Conservation (phyloP, 805 yeast species). For the Metschnikowia cubensis region DNA sequence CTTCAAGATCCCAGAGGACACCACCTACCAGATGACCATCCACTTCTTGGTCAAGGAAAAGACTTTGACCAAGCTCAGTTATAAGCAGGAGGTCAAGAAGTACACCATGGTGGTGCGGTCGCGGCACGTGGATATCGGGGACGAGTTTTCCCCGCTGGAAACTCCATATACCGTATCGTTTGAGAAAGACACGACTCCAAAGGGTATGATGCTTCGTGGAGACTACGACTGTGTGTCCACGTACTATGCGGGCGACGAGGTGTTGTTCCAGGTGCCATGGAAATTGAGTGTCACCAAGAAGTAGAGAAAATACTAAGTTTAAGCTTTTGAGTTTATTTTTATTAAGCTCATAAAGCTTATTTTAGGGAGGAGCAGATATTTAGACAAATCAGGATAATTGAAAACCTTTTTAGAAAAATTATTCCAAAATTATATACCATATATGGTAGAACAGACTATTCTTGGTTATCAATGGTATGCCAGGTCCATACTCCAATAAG, state of each 20-base stretch:
- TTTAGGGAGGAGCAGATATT: too few species aligned
- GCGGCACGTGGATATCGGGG: slow-evolving; percentile 30
- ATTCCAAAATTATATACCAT: too few species aligned
- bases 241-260: slow-evolving; percentile 32
- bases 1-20: slow-evolving; percentile 34
- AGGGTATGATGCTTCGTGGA: slow-evolving; percentile 38
- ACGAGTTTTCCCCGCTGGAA: slow-evolving; percentile 30
- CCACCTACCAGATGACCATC: slow-evolving; percentile 30
- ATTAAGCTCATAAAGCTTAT: too few species aligned
- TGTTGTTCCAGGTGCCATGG: slow-evolving; percentile 30
- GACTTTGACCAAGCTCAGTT: slow-evolving; percentile 27
- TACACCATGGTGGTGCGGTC: slow-evolving; percentile 32
- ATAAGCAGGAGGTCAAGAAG: slow-evolving; percentile 35
- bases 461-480: too few species aligned
- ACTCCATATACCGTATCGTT: slow-evolving; percentile 29
- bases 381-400: too few species aligned
- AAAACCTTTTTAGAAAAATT: too few species aligned
- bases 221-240: slow-evolving; percentile 28
- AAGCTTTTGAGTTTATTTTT: too few species aligned
- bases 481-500: too few species aligned
- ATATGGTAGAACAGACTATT: too few species aligned
- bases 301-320: background rate
- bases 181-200: slow-evolving; percentile 35
- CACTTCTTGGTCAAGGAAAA: slow-evolving; percentile 30
- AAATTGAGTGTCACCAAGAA: slow-evolving; percentile 29